Evolutionary conservation across 805 yeast species (phyloP).

Genomic region (Candida wancherniae): DNA sequence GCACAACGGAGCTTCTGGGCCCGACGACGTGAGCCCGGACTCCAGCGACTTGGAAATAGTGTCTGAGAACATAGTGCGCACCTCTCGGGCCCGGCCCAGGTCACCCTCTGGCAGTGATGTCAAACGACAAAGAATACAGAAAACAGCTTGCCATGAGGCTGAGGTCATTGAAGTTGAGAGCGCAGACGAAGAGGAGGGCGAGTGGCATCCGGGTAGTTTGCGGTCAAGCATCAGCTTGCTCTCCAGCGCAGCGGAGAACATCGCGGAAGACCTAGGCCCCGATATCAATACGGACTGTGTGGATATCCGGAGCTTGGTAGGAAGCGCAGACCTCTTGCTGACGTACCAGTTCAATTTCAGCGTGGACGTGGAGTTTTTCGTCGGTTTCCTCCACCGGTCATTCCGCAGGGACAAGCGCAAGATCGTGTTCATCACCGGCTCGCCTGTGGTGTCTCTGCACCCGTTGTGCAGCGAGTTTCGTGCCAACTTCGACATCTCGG

Average conservation of each 20-base stretch:
- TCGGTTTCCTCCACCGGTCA: conserved; percentile 27
- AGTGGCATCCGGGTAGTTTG: too few species aligned
- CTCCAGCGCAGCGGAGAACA: too few species aligned
- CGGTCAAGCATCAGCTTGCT: conserved; percentile 24
- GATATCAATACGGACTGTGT: conserved; percentile 25
- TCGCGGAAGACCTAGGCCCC: conserved; percentile 4
- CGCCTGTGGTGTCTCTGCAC: not conserved
- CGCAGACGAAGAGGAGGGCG: not conserved
- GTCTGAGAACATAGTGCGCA: too few species aligned
- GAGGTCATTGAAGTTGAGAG: conserved; percentile 5
- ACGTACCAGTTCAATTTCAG: conserved; percentile 48
- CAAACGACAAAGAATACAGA: too few species aligned
- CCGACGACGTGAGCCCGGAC: too few species aligned
- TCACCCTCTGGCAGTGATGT: too few species aligned
- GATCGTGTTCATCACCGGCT: conserved; percentile 30
- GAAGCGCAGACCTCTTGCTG: conserved; percentile 27
- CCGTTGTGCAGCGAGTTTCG: conserved; percentile 8
- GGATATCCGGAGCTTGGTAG: conserved; percentile 24
- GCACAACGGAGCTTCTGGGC: too few species aligned
- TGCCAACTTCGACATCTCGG: conserved; percentile 20
- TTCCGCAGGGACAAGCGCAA: conserved; percentile 15
- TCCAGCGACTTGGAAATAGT: too few species aligned
- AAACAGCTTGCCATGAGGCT: too few species aligned
- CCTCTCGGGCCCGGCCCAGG: too few species aligned
- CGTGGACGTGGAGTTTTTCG: conserved; percentile 38